Evolutionary conservation across 495 filamentous ascomycete species (phyloP), one percentile per base, ranked within the genome.

Genomic region (Pyronema omphalodes): DNA sequence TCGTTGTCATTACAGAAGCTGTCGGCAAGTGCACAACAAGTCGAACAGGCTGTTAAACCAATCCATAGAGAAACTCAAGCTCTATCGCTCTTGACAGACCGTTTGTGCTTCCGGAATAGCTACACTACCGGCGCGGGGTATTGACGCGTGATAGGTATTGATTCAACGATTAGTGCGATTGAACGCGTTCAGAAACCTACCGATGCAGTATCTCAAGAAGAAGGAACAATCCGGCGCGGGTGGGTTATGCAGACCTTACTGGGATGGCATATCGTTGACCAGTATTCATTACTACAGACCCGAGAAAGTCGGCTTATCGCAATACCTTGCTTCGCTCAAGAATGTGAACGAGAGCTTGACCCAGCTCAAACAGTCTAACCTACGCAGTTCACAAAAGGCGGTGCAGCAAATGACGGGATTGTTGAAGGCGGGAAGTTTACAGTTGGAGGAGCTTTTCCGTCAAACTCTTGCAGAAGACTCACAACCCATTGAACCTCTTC

Each of bases 1-100:
- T 79, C 88, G 67, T 80, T 84, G 15, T 93, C 87, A 29, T 73
- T 94, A 51, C 79, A 79, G 34, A 78, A 89, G 60, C 70, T 99
- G 9, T 86, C 94, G 57, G 79, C 80, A 34, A 87, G 83, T 47
- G 91, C 87, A 15, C 85, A 86, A 65, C 86, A 80, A 47, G 87
- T 96, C 12, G 82, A 88, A 55, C 82, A 94, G 56, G 86, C 93
- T 8, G 86, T 94, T 46, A 86, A 88, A 0, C 93, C 93, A 7
- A 81, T 96, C 29, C 88, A 88, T 66, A 87, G 84, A 61, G 93
- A 94, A 64, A 96, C 93, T 1, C 83, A 86, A 67, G 80, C 77
- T 37, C 76, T 95, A 5, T 93, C 95, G 66, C 75, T 78, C 18
- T 77, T 88, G 39, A 88, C 84, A 17, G 39, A 12, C 39, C 39